Percentiles rank a stretch among this genome's conserved stretches.
These are phyloP conservation scores for Tolypocladium ophioglossoides DNA, from an alignment of 2,329 filamentous ascomycete genomes.

Conservation along the genomic window DNA sequence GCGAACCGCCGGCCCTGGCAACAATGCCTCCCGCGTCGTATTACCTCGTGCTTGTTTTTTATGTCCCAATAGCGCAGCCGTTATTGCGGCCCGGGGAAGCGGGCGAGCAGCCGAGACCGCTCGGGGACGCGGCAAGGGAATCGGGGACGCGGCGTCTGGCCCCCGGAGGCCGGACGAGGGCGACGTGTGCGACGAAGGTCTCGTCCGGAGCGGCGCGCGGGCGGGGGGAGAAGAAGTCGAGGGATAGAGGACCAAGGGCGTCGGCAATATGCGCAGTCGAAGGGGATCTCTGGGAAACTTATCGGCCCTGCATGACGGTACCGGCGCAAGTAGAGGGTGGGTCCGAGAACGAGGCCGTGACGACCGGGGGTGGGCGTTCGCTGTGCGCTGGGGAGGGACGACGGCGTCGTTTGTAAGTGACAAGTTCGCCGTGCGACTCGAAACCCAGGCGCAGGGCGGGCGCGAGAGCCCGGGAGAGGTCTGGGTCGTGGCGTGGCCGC, in stretches of 20 bases:
- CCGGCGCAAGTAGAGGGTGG: not conserved
- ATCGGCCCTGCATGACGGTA: conserved; percentile 1
- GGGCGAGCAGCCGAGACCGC: not conserved
- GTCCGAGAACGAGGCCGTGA: not conserved
- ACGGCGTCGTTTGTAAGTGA: not conserved
- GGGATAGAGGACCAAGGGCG: not conserved
- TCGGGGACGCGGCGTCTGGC: not conserved
- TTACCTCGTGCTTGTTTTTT: not conserved
- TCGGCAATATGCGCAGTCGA: not conserved
- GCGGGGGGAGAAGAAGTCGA: not conserved
- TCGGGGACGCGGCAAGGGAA: not conserved
- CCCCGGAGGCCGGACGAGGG: not conserved
- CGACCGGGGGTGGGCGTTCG: not conserved
- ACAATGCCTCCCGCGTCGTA: not conserved
- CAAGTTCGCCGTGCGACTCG: not conserved
- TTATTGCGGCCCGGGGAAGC: not conserved
- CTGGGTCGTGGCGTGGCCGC: not conserved
- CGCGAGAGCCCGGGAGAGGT: not conserved
- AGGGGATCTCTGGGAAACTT: not conserved
- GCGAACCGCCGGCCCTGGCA: not conserved
- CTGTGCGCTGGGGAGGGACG: not conserved
- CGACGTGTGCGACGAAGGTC: not conserved
- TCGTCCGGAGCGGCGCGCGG: not conserved
- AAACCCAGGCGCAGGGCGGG: not conserved
- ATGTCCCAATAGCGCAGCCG: not conserved